phyloP scores from a whole-genome alignment of 2,329 filamentous ascomycete genomes.

The Ustilaginoidea virens region DNA sequence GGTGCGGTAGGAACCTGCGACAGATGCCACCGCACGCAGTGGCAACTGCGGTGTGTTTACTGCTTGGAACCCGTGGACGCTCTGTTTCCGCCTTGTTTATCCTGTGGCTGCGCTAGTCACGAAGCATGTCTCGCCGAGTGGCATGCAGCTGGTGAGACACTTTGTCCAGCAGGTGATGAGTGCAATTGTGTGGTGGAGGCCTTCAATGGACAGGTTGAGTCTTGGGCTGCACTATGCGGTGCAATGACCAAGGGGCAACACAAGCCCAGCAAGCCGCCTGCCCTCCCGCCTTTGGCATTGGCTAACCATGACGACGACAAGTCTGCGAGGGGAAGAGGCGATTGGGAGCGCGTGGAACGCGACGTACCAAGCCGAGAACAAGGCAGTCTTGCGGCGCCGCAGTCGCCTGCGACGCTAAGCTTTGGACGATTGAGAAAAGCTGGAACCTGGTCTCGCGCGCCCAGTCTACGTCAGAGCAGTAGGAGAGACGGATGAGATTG shows the following conservation, averaged over 20 bases:
- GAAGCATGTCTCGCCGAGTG: constrained; percentile 43
- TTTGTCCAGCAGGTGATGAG: constrained; percentile 49
- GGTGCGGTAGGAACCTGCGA: constrained; percentile 34
- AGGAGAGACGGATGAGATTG: constrained; percentile 8
- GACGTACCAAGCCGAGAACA: constrained; percentile 9
- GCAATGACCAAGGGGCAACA: constrained; percentile 19
- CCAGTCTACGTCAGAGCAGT: constrained; percentile 21
- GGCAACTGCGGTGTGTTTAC: constrained; percentile 44
- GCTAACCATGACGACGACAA: constrained; percentile 16
- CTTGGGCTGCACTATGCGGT: constrained; percentile 35
- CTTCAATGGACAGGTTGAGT: constrained; percentile 40
- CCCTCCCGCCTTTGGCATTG: constrained; percentile 15
- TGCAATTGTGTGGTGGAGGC: constrained; percentile 46
- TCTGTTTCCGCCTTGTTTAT: constrained; percentile 44
- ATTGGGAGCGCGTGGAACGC: constrained; percentile 14
- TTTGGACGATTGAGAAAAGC: constrained; percentile 34
- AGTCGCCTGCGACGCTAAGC: constrained; percentile 27
- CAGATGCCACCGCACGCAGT: constrained; percentile 38
- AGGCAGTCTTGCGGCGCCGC: constrained; percentile 7
- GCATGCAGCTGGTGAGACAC: constrained; percentile 38
- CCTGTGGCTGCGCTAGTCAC: constrained; percentile 47
- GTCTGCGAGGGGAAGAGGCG: constrained; percentile 7
- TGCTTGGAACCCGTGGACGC: constrained; percentile 45
- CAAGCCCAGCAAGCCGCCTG: constrained; percentile 7
- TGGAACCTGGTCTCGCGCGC: constrained; percentile 28